phyloP scores from a whole-genome alignment of 1,284 basidiomycete genomes.

The Boletus albobrunnescens region DNA sequence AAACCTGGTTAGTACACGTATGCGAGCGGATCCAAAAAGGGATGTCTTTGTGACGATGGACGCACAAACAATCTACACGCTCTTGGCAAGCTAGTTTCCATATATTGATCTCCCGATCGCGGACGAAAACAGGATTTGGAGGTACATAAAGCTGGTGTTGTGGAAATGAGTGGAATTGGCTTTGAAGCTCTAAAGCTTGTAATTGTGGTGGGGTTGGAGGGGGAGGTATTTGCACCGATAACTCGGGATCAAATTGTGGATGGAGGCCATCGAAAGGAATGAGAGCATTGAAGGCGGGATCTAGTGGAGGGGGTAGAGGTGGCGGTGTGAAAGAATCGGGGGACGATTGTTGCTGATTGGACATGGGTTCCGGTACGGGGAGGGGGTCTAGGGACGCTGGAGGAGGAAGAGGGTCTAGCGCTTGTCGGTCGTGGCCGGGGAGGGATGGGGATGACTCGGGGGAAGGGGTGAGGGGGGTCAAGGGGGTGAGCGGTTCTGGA shows the following conservation, averaged over 20 bases:
- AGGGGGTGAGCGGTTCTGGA: constrained; percentile 19
- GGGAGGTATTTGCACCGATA: constrained; percentile 17
- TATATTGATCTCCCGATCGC: constrained; percentile 33
- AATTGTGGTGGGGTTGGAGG: constrained; percentile 13
- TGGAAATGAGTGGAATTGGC: constrained; percentile 25
- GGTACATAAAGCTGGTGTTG: constrained; percentile 28
- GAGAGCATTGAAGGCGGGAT: constrained; percentile 20
- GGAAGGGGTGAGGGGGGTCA: constrained; percentile 24
- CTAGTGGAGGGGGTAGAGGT: constrained; percentile 7
- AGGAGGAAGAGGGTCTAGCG: constrained; percentile 7
- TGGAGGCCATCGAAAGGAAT: constrained; percentile 28
- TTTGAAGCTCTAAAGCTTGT: constrained; percentile 23
- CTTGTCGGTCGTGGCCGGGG: constrained; percentile 26
- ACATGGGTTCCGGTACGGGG: not conserved
- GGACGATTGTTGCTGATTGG: not conserved
- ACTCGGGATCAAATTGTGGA: constrained; percentile 10
- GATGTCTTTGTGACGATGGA: constrained; percentile 10
- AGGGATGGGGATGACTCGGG: constrained; percentile 21
- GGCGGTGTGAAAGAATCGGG: constrained; percentile 2
- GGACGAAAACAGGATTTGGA: constrained; percentile 27
- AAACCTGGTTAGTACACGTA: not conserved
- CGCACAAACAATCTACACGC: constrained; percentile 32
- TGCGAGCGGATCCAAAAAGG: constrained; percentile 15
- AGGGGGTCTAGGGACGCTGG: not conserved
- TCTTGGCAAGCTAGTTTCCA: constrained; percentile 35